Base-by-base conservation (phyloP, 176 grass and related monocot genomes). In the Saccharum officinarum region DNA sequence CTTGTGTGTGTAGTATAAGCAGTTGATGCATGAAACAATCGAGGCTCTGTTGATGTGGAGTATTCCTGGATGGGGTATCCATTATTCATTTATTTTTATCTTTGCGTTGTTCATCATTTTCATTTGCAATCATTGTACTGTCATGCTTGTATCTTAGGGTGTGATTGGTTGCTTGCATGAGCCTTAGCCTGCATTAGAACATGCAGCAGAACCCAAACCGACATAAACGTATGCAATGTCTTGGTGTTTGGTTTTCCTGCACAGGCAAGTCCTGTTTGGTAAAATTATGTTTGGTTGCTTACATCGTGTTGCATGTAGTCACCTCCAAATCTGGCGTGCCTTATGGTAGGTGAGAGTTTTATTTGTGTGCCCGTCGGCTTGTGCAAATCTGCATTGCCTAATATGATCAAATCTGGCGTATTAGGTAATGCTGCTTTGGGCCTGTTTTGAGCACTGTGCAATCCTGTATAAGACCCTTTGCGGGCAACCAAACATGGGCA, bases 21-120 rank as follows among this genome's bases (percentile, higher is more conserved):
- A 14, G 17, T 73, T 33, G 31, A 63, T 81, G 65, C 15, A 64
- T 42, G 36, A 83, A 59, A 37, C 18, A 49, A 61, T 62, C 8
- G 52, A 18, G 36, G 11, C 34, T 38, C 1, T 75, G 2, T 45
- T 68, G 8, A 5, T 44, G 3, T 78, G 55, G n/a, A 44, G 38
- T 75, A 73, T 76, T 80, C 26, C 36, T 75, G 2, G 75, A 44
- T 54, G 68, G 33, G 36, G 18, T 36, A 85, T 84, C 38, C 75
- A 39, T 70, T 71, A 40, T 11, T 76, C 52, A 33, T 80, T 81
- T 81, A 22, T 57, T 62, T 61, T 63, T 26, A 5, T 44, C 60
- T 13, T 33, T 75, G 36, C 8, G 5, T 4, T 31, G 12, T 40
- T 4, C 50, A 20, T 70, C 81, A 47, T 89, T 62, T 67, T 23